Base-by-base conservation (phyloP, 768 basidiomycete genomes). In the Astraeus odoratus region DNA sequence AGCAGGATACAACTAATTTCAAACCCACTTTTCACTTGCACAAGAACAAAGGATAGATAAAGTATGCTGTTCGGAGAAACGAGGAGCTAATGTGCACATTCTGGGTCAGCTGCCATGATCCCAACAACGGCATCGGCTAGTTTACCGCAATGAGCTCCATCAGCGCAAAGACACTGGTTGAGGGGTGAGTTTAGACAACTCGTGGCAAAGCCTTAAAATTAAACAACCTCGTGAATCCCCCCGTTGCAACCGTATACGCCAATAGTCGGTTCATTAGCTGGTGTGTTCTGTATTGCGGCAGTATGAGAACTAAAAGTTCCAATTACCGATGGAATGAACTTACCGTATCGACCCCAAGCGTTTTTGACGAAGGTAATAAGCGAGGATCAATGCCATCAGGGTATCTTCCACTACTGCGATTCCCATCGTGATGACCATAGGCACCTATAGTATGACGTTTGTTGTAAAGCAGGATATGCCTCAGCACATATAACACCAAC, bases 171-270 rank as follows among this genome's bases (percentile, higher is more conserved):
- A 31, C n/a, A n/a, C 30, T 31, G 30, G 30, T 10, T 31, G 12
- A 10, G 4, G 30, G n/a, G n/a, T 12, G 30, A n/a, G n/a, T n/a
- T 31, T 3, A 31, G 30, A 31, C n/a, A 12, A 3, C 12, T 31
- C 12, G n/a, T 12, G 10, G 10, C 3, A 5, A 12, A 5, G 10
- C 12, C 12, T 10, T 4, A 31, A 12, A 12, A n/a, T 10, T 10
- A 5, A 31, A 12, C 12, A 20, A 51, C 51, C 48, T 44, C 9
- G 51, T 51, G 5, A 49, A 5, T 12, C 39, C 51, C 13, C 51
- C 51, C 15, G 43, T 51, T 13, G 35, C 48, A 16, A 51, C 25
- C 3, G 16, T 49, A 24, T 51, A 51, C 5, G 40, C 24, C 16
- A 51, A 36, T 22, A 51, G 31, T 10, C 47, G 47, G 19, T 40